Evolutionary conservation across 1,139 yeast genomes (phyloP).

Genomic region (Kodamaea ohmeri): DNA sequence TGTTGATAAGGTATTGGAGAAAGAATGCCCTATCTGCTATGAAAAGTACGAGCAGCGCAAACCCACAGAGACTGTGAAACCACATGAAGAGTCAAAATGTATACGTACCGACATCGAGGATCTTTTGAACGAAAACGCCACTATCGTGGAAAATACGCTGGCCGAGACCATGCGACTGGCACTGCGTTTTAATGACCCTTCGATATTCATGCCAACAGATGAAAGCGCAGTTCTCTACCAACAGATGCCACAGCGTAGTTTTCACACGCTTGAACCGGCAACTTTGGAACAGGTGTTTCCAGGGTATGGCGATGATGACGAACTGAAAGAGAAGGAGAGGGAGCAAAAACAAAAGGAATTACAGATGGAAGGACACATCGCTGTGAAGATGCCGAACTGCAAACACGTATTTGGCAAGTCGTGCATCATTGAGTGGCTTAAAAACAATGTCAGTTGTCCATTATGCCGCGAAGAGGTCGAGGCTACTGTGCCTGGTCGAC

Average conservation of each 20-base stretch:
- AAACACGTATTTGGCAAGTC: constrained; percentile 42
- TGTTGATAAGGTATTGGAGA: constrained; percentile 22
- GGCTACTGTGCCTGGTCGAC: constrained; percentile 13
- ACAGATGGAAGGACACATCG: constrained; percentile 30
- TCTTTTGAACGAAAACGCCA: constrained; percentile 3
- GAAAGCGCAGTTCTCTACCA: constrained; percentile 28
- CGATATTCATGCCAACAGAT: constrained; percentile 40
- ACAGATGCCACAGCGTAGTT: constrained; percentile 34
- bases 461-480: constrained; percentile 45
- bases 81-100: background rate
- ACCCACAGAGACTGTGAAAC: background rate
- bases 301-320: constrained; percentile 22
- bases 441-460: constrained; percentile 43
- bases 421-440: constrained; percentile 46
- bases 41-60: constrained; percentile 19
- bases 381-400: constrained; percentile 46
- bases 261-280: constrained; percentile 24
- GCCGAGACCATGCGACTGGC: constrained; percentile 7
- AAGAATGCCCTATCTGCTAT: constrained; percentile 46
- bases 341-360: constrained; percentile 15
- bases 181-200: constrained; percentile 34
- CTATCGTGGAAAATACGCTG: background rate
- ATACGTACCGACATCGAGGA: background rate
- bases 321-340: constrained; percentile 12
- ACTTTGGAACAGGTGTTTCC: constrained; percentile 35